phyloP scores from a whole-genome alignment of 2,329 filamentous ascomycete species.

The Peltaster fructicola region DNA sequence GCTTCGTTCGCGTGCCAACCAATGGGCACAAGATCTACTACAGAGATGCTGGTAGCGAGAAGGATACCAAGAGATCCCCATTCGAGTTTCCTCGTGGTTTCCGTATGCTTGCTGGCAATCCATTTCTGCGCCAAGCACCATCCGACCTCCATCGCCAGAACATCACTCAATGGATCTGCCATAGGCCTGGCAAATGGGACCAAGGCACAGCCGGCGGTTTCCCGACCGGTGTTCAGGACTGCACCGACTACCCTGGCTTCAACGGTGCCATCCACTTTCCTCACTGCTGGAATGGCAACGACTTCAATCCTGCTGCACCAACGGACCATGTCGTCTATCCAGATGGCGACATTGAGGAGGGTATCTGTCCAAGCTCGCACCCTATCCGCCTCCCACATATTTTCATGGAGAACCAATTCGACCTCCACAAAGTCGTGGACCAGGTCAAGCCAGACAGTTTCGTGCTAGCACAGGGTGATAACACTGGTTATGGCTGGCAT shows the following conservation, averaged over 20 bases:
- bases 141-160: conserved; percentile 37
- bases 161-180: conserved; percentile 29
- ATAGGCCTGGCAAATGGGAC: conserved; percentile 31
- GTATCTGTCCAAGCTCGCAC: conserved; percentile 35
- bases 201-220: conserved; percentile 45
- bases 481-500: conserved; percentile 34
- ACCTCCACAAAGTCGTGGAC: conserved; percentile 18
- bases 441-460: conserved; percentile 22
- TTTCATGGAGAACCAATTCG: conserved; percentile 29
- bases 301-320: too few relatives aligned
- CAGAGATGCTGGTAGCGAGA: conserved; percentile 31
- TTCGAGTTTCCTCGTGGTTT: conserved; percentile 53
- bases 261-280: conserved; percentile 55
- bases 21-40: conserved; percentile 63
- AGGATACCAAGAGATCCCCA: conserved; percentile 49
- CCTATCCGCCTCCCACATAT: conserved; percentile 39
- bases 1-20: conserved; percentile 41
- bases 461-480: conserved; percentile 29
- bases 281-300: conserved; percentile 54
- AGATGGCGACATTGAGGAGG: conserved; percentile 25
- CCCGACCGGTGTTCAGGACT: conserved; percentile 53
- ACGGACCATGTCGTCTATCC: conserved; percentile 54
- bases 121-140: conserved; percentile 38
- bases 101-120: conserved; percentile 52
- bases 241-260: conserved; percentile 44